Evolutionary conservation across 352 stramenopile genomes (phyloP), one percentile per base, ranked within the genome.

Genomic region (Phytopythium helicoides): DNA sequence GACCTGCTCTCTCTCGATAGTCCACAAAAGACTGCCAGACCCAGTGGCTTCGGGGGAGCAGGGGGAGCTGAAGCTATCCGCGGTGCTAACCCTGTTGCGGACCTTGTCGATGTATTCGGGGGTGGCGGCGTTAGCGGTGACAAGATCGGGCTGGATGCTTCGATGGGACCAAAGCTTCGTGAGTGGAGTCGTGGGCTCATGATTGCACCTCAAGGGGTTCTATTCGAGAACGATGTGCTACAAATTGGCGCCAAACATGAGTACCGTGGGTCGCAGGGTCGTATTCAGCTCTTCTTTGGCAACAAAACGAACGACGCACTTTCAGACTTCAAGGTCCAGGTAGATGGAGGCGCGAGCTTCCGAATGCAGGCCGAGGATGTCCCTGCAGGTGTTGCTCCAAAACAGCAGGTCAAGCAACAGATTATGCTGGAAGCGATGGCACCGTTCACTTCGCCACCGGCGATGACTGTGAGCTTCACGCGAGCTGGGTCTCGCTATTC

Each of bases 161-260:
- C 73, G 12, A 40, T 85, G 22, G 49, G 62, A 7, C 62, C 73
- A 35, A 76, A 87, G 58, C 36, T 85, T n/a, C 58, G 64, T 9
- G 66, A 73, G 36, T 90, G 80, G 77, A 92, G 87, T 45, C 87
- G 81, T 16, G 95, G 93, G 52, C 71, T 98, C 31, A 78, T 95
- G 48, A 81, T 91, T 33, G 94, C 84, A n/a, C 80, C 88, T 21
- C 96, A 96, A 59, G 94, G 93, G 42, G 86, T 98, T 35, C 62
- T 96, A 16, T 71, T 88, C 23, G 91, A 98, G 68, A 98, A 97
- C 68, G 85, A 94, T 42, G 56, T 95, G 42, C 66, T 98, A 25
- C 95, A 99, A 65, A 84, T 99, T 52, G 95, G 95, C 46, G 82
- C 97, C 26, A 98, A 98, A 62, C 94, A 98, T 56, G 87, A 98